Conservation (phyloP, 495 filamentous ascomycete genomes). For the Podospora tetraspora region DNA sequence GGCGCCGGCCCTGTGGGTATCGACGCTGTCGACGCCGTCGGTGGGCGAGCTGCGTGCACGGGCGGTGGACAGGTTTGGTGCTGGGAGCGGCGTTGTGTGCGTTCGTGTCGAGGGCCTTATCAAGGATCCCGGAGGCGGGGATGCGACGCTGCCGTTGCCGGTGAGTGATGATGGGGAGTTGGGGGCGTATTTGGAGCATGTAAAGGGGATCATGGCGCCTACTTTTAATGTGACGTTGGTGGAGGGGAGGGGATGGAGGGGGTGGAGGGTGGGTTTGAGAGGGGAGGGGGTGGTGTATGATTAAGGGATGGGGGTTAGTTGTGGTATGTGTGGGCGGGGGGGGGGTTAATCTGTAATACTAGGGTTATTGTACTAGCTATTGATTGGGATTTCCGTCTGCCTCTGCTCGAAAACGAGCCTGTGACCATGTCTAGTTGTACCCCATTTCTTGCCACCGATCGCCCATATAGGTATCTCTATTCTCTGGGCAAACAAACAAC, state of each 20-base stretch:
- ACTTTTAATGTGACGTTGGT: conserved; percentile 53
- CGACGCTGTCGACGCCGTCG: conserved; percentile 50
- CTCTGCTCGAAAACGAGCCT: too few relatives aligned
- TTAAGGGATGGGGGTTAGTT: background rate
- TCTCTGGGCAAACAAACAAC: background rate
- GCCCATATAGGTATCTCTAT: too few relatives aligned
- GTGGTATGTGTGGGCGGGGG: too few relatives aligned
- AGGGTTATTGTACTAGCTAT: background rate
- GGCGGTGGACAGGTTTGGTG: conserved; percentile 46
- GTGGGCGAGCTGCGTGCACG: conserved; percentile 52
- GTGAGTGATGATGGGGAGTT: conserved; percentile 68
- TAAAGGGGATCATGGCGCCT: conserved; percentile 55
- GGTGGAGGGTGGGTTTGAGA: background rate
- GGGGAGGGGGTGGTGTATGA: background rate
- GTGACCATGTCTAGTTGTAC: too few relatives aligned
- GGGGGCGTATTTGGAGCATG: conserved; percentile 60
- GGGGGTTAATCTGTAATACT: background rate
- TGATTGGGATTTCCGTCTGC: background rate
- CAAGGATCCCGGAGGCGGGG: conserved; percentile 51
- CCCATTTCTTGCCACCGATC: too few relatives aligned
- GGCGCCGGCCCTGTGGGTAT: conserved; percentile 54
- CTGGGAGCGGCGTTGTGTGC: conserved; percentile 45
- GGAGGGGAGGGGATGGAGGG: conserved; percentile 8
- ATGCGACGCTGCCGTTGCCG: conserved; percentile 42
- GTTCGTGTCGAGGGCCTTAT: conserved; percentile 61